Evolutionary conservation across 805 yeast species (phyloP).

Genomic region (Teunomyces panamensis): DNA sequence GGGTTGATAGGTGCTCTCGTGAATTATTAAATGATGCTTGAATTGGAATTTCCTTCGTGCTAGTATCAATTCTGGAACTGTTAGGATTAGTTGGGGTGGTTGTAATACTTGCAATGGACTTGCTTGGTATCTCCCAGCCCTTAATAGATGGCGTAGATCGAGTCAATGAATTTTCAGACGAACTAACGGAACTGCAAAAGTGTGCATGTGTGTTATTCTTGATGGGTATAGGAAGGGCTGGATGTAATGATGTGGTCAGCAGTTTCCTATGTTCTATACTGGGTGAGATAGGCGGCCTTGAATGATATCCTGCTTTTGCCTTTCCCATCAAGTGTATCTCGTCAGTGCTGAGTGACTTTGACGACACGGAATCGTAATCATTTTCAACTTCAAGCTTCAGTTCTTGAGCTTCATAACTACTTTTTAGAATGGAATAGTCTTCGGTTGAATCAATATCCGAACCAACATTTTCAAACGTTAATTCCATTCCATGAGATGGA

Average conservation of each 20-base stretch:
- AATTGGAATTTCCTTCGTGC: constrained; percentile 19
- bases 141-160: constrained; percentile 27
- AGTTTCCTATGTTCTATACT: not conserved
- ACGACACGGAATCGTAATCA: not conserved
- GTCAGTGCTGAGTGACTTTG: not conserved
- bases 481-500: constrained; percentile 2
- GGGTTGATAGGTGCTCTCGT: not conserved
- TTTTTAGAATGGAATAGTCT: not conserved
- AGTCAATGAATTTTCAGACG: constrained; percentile 8
- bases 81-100: constrained; percentile 10
- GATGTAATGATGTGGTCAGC: not conserved
- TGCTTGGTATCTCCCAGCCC: constrained; percentile 50
- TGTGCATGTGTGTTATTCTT: not conserved
- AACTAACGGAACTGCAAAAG: not conserved
- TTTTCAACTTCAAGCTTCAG: not conserved
- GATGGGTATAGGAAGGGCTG: not conserved
- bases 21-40: constrained; percentile 7
- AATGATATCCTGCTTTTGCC: not conserved
- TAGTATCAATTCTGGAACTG: constrained; percentile 14
- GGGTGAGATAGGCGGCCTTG: not conserved
- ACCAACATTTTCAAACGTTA: not conserved
- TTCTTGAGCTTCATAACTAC: not conserved
- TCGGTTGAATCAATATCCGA: not conserved
- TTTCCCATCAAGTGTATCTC: not conserved
- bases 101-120: constrained; percentile 28